Evolutionary conservation across 2,329 filamentous ascomycete genomes (phyloP).

Genomic region (Phaeosphaeriaceae sp.): DNA sequence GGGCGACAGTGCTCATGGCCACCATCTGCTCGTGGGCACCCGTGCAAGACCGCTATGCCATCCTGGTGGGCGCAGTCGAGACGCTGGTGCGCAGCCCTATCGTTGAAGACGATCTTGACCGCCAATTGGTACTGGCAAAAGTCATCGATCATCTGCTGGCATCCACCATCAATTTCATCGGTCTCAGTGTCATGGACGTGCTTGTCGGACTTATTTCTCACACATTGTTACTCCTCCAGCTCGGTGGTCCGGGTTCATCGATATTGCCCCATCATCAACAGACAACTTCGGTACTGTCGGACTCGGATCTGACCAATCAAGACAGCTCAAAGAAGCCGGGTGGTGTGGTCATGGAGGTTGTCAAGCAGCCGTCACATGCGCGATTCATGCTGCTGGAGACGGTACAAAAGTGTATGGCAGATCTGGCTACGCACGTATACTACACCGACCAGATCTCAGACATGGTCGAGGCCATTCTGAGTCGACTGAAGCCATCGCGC

Average conservation of each 20-base stretch:
- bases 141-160: conserved; percentile 84
- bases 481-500: conserved; percentile 74
- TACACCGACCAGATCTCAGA: conserved; percentile 96
- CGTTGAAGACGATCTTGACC: conserved; percentile 73
- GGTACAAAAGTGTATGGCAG: conserved; percentile 85
- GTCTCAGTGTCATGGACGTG: conserved; percentile 94
- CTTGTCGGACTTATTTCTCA: conserved; percentile 85
- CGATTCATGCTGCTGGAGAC: conserved; percentile 72
- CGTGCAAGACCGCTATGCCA: conserved; percentile 92
- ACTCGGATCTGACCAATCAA: conserved; percentile 27
- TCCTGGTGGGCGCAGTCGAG: conserved; percentile 83
- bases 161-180: conserved; percentile 92
- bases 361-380: conserved; percentile 58
- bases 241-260: conserved; percentile 56
- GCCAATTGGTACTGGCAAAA: conserved; percentile 77
- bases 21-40: conserved; percentile 86
- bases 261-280: conserved; percentile 51
- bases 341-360: conserved; percentile 49
- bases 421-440: conserved; percentile 92
- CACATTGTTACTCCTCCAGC: conserved; percentile 77
- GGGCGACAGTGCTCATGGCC: conserved; percentile 84
- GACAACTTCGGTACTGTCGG: conserved; percentile 32
- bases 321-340: conserved; percentile 26
- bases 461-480: conserved; percentile 84
- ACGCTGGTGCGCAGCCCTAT: conserved; percentile 73